Evolutionary conservation across 78 protist species (phyloP).

Genomic region (Protostelium mycophagum): DNA sequence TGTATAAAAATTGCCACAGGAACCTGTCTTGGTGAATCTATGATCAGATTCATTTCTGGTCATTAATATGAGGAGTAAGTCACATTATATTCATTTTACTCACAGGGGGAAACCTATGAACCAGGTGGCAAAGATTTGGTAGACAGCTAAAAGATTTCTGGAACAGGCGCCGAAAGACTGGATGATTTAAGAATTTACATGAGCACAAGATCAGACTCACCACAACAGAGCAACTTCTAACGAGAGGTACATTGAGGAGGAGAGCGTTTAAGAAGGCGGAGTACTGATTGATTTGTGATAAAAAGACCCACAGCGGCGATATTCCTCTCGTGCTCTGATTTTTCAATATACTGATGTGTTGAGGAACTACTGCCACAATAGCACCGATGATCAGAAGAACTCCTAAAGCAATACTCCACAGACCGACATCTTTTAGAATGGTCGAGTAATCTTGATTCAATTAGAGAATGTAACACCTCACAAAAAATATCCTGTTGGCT

Average conservation of each 20-base stretch:
- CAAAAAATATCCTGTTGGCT: not conserved
- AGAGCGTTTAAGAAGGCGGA: conserved; percentile 18
- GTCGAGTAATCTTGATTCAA: not conserved
- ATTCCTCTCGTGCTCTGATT: conserved; percentile 25
- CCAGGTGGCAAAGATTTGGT: not conserved
- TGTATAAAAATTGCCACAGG: not conserved
- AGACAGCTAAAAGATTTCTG: not conserved
- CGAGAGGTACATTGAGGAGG: not conserved
- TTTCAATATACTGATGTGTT: conserved; percentile 42
- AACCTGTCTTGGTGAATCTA: not conserved
- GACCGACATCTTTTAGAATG: conserved; percentile 17
- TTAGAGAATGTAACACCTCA: too few relatives aligned
- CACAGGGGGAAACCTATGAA: not conserved
- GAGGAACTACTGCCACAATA: conserved; percentile 35
- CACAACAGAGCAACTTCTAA: not conserved
- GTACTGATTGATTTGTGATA: conserved; percentile 53
- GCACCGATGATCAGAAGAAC: conserved; percentile 26
- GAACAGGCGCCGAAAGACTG: not conserved
- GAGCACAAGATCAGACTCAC: not conserved
- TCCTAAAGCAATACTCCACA: conserved; percentile 14
- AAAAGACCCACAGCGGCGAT: conserved; percentile 40
- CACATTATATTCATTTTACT: not conserved
- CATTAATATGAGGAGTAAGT: not conserved
- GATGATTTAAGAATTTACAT: not conserved
- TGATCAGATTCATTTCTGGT: too few relatives aligned